Base-by-base conservation (phyloP, 495 filamentous ascomycete species). In the Parachaetomium inaequale region DNA sequence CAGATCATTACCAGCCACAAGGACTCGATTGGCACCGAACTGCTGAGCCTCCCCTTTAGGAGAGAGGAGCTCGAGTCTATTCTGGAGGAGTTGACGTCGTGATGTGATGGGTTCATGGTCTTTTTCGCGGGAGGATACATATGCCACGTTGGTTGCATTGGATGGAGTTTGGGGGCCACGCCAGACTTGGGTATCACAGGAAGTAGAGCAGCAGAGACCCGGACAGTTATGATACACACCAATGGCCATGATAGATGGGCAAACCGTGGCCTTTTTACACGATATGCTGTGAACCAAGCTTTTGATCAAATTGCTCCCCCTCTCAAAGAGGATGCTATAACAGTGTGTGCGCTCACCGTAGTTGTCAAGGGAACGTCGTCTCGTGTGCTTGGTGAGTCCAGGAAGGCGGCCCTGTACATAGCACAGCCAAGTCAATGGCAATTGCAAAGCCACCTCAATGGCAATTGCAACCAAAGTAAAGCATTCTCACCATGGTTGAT, bases 1-100 rank as follows among this genome's bases (percentile, higher is more conserved):
- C 91, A 96, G 68, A 98, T 98, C 88, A 85, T 98, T 61, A 88
- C 88, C 23, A 91, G 87, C 57, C 84, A 87, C 62, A 93, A 92
- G 76, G 93, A 98, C 78, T 82, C 81, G 2, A 78, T 88, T 58
- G 94, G 94, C 0, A 89, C 87, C 36, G 95, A 98, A 68, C 78
- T 93, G 15, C 74, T 98, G 34, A 88, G 88, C 55, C 85, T 96
- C 15, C 95, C 94, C 6, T 88, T 96, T 69, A 82, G 88, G 58
- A 88, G 86, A 64, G 91, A 96, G 62, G 94, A 98, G 70, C 82
- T 98, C 69, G 93, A 96, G 74, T 85, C 81, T 10, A 87, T 98
- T 56, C 72, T 96, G 68, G 95, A 96, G 69, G 94, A 97, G 68
- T 77, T 95, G 63, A 83, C 88, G 72, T 77, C 76, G 55, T 82